Evolutionary conservation across 2,329 filamentous ascomycete species (phyloP).

Genomic region (Pseudopithomyces chartarum): DNA sequence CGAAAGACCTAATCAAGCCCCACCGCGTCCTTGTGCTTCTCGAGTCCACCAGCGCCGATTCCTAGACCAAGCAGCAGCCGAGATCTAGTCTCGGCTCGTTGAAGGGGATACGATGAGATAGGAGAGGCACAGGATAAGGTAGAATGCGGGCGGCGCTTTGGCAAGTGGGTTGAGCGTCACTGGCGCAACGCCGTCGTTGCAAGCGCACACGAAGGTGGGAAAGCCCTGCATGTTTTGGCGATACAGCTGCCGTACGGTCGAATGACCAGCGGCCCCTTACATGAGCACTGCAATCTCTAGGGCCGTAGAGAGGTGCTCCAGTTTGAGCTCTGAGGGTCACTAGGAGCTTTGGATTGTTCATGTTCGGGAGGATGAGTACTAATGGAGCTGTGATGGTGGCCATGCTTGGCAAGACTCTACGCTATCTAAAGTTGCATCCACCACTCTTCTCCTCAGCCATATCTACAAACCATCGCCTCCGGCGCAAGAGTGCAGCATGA

Average conservation of each 20-base stretch:
- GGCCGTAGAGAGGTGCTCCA: not conserved
- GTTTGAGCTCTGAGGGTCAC: not conserved
- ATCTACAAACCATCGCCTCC: not conserved
- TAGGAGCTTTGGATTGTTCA: not conserved
- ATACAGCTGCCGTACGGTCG: not conserved
- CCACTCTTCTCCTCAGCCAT: not conserved
- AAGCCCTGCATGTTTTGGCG: not conserved
- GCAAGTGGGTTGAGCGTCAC: not conserved
- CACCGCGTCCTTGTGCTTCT: conserved; percentile 8
- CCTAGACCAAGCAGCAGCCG: conserved; percentile 5
- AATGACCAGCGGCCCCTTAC: not conserved
- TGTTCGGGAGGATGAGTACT: not conserved
- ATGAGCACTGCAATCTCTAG: not conserved
- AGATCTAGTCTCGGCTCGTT: not conserved
- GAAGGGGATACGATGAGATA: not conserved
- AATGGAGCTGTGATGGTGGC: not conserved
- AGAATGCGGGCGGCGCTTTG: not conserved
- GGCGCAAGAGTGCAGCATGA: not conserved
- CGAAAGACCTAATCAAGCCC: not conserved
- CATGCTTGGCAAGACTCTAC: not conserved
- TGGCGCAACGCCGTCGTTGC: not conserved
- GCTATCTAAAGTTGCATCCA: not conserved
- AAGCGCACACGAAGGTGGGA: not conserved
- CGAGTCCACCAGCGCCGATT: conserved; percentile 8
- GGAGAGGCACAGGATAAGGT: not conserved